phyloP scores from a whole-genome alignment of 1,139 yeast species.

The Petasospora rhodanensis region DNA sequence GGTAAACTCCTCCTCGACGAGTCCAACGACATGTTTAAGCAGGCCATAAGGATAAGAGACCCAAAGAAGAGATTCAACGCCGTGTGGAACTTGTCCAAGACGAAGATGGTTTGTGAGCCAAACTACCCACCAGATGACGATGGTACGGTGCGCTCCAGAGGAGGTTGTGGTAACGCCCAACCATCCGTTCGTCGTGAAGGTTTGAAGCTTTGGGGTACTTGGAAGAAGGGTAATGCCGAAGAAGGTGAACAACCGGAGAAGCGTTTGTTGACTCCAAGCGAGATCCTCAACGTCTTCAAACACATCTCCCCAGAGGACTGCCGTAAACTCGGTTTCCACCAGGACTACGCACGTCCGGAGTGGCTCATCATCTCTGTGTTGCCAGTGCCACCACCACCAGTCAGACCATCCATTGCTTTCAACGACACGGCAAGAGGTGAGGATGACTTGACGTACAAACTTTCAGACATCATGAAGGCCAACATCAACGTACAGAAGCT shows the following conservation, averaged over 20 bases:
- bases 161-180: constrained; percentile 98
- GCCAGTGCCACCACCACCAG: constrained; percentile 99
- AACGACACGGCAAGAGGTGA: constrained; percentile 99
- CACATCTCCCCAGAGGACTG: constrained; percentile 89
- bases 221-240: constrained; percentile 81
- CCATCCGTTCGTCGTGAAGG: constrained; percentile 97
- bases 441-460: constrained; percentile 96
- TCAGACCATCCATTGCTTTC: constrained; percentile 96
- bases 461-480: constrained; percentile 95
- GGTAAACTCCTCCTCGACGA: constrained; percentile 91
- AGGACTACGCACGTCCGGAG: constrained; percentile 97
- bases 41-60: constrained; percentile 84
- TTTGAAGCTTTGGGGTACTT: constrained; percentile 90
- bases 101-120: constrained; percentile 94
- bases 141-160: constrained; percentile 57
- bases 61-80: constrained; percentile 96
- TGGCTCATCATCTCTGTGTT: constrained; percentile 96
- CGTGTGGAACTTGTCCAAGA: constrained; percentile 88
- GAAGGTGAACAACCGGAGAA: constrained; percentile 92
- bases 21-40: constrained; percentile 79
- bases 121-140: constrained; percentile 70
- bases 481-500: constrained; percentile 92
- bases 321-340: constrained; percentile 78
- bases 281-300: constrained; percentile 84
- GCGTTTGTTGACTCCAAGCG: constrained; percentile 81